These are phyloP conservation scores for Globisporangium camurandrum DNA, from an alignment of 352 stramenopile species.

Conservation along the genomic window DNA sequence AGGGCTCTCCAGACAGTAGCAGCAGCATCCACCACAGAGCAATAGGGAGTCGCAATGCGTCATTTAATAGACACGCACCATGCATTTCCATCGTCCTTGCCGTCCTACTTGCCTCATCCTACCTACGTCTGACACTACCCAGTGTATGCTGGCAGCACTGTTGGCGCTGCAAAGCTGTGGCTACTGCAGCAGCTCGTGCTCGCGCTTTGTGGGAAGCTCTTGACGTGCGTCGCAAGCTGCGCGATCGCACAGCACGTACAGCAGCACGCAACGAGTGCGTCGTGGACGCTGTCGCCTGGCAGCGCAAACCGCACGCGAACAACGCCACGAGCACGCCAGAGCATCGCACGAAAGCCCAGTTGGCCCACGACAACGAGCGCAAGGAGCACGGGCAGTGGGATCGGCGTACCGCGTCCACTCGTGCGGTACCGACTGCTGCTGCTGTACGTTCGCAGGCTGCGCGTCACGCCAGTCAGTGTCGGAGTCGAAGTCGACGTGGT, in stretches of 20 bases:
- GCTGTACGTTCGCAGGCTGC: neutral
- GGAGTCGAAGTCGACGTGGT: constrained; percentile 3
- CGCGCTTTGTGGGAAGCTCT: constrained; percentile 23
- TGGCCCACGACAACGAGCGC: neutral
- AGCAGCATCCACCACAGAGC: neutral
- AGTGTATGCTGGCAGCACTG: constrained; percentile 14
- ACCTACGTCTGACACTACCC: neutral
- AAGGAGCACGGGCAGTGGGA: neutral
- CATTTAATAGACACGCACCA: no score
- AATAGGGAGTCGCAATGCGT: no score
- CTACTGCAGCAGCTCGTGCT: no score
- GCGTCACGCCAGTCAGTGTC: neutral
- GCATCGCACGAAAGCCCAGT: neutral
- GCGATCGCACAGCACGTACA: constrained; percentile 24
- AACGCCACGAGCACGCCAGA: constrained; percentile 6
- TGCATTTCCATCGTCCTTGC: no score
- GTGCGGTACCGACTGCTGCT: neutral
- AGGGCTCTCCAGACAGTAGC: neutral
- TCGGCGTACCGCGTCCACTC: neutral
- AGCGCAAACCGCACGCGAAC: constrained; percentile 17
- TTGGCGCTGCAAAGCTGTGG: constrained; percentile 12
- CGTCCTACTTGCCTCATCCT: no score
- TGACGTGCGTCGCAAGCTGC: constrained; percentile 24
- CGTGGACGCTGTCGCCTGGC: constrained; percentile 9
- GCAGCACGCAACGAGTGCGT: constrained; percentile 10